A percentile compares a stretch with the other conserved stretches of the same genome.
Evolutionary conservation across 169 alveolate genomes (phyloP).

Genomic region (Cardiosporidium cionae): DNA sequence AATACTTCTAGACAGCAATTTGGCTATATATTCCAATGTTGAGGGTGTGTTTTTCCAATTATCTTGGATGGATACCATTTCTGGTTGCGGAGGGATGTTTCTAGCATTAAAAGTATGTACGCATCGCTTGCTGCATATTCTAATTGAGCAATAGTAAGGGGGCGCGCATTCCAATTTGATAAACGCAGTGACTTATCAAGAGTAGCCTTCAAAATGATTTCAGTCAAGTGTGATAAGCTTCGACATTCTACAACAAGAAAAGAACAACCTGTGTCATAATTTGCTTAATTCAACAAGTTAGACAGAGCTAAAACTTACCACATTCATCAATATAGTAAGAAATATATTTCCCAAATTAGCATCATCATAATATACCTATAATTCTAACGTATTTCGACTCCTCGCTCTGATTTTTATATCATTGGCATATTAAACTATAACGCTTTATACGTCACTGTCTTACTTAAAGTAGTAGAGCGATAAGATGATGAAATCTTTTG

Average conservation of each 20-base stretch:
- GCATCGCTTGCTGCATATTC: conserved; percentile 78
- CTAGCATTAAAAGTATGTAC: conserved; percentile 42
- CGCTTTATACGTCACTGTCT: no score
- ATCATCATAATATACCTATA: background rate
- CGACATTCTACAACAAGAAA: conserved; percentile 20
- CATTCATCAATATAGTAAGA: background rate
- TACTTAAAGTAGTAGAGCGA: no score
- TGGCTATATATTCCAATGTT: no score
- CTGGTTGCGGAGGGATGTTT: background rate
- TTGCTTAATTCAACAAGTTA: background rate
- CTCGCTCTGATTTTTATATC: no score
- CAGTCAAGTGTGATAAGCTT: conserved; percentile 54
- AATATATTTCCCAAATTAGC: background rate
- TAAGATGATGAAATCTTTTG: no score
- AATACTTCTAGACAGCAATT: no score
- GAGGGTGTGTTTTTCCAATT: no score
- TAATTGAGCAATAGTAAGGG: conserved; percentile 59
- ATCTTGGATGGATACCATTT: background rate
- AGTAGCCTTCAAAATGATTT: conserved; percentile 41
- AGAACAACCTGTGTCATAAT: background rate
- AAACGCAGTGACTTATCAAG: conserved; percentile 65
- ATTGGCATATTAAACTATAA: no score
- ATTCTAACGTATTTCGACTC: no score
- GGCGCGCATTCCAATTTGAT: conserved; percentile 78
- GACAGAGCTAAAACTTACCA: background rate